Conservation (phyloP, 257 asterid genomes). For the Thymus quinquecostatus region DNA sequence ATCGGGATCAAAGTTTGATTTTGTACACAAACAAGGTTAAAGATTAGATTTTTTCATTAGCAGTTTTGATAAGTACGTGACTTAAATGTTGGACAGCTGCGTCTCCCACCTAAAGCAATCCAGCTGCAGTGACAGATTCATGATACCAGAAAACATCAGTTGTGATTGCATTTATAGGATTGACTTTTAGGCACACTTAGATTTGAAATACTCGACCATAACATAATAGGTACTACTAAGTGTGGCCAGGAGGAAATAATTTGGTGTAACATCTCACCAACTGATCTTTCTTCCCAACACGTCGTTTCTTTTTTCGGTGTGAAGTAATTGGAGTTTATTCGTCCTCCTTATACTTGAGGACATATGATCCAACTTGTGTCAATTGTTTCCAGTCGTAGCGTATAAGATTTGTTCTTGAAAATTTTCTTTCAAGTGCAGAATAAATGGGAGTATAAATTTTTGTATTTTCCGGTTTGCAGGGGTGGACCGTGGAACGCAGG, state of each 20-base stretch:
- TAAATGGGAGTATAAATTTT: neutral
- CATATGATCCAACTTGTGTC: neutral
- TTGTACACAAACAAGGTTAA: neutral
- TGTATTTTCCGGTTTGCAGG: conserved; percentile 46
- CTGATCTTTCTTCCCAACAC: no score
- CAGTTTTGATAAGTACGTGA: neutral
- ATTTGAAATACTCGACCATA: neutral
- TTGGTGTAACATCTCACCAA: no score
- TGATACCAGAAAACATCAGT: neutral
- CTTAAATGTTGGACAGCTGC: conserved; percentile 2
- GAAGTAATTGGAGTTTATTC: neutral
- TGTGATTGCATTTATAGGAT: neutral
- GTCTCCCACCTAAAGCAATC: neutral
- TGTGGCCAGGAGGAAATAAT: neutral
- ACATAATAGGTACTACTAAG: neutral
- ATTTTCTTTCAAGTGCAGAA: neutral
- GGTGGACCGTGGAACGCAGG: conserved; percentile 97
- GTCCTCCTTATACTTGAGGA: neutral
- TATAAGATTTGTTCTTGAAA: neutral
- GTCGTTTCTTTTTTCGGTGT: neutral
- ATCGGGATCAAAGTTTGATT: neutral
- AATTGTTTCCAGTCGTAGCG: neutral
- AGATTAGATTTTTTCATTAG: neutral
- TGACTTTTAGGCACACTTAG: neutral
- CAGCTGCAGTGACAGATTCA: neutral